These are phyloP conservation scores for Camellia sinensis DNA, from an alignment of 148 eudicot species.

Conservation along the genomic window DNA sequence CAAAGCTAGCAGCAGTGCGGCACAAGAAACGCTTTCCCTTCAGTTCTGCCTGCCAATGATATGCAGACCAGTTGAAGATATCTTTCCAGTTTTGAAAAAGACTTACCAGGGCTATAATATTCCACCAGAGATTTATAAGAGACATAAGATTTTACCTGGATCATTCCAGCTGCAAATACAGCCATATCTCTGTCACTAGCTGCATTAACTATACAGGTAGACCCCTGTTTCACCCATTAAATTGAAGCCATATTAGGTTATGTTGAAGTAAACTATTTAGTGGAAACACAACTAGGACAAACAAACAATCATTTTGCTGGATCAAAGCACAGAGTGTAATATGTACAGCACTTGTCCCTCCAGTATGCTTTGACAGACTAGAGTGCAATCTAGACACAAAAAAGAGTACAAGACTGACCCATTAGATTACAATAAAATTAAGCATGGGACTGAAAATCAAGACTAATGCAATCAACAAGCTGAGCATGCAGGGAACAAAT, in stretches of 20 bases:
- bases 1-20: conserved; percentile 99
- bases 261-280: neutral
- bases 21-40: conserved; percentile 82
- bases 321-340: too few species aligned
- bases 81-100: neutral
- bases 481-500: neutral
- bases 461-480: neutral
- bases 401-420: neutral
- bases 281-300: neutral
- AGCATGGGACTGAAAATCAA: neutral
- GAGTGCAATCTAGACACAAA: neutral
- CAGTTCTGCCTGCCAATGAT: conserved; percentile 70
- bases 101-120: neutral
- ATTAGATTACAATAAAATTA: neutral
- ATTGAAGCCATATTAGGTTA: neutral
- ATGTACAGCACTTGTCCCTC: neutral
- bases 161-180: conserved; percentile 98
- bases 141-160: conserved; percentile 47
- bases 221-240: conserved; percentile 60
- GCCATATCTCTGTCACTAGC: conserved; percentile 97
- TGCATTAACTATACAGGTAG: conserved; percentile 87
- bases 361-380: neutral
- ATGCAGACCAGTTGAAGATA: conserved; percentile 7
- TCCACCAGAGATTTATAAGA: conserved; percentile 13
- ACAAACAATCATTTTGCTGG: neutral